Evolutionary conservation across 2,329 filamentous ascomycete species (phyloP).

Genomic region (Neonectria sp.): DNA sequence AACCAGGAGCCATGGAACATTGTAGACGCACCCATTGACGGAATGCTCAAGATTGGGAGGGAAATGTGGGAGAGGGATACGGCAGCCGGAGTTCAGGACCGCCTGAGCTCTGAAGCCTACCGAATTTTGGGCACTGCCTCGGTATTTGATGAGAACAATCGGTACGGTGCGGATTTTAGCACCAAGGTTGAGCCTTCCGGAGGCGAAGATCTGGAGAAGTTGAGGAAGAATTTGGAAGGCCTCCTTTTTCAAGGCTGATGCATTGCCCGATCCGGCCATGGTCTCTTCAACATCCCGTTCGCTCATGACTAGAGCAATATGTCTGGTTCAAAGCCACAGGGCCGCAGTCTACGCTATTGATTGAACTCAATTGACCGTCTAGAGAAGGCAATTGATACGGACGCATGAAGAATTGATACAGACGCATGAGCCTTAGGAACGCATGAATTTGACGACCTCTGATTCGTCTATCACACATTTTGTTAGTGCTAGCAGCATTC

Average conservation of each 20-base stretch:
- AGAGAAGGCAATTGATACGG: too few relatives aligned
- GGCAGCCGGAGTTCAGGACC: constrained; percentile 16
- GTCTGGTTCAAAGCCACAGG: too few relatives aligned
- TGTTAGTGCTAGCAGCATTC: too few relatives aligned
- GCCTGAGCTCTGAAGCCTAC: constrained; percentile 20
- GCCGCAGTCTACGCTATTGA: too few relatives aligned
- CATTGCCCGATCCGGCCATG: background rate
- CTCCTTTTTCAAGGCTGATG: background rate
- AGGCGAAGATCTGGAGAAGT: background rate
- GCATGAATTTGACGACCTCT: too few relatives aligned
- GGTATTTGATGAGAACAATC: constrained; percentile 23
- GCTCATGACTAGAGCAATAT: background rate
- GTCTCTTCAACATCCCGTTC: background rate
- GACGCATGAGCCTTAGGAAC: too few relatives aligned
- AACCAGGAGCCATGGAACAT: constrained; percentile 11
- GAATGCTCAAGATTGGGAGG: constrained; percentile 1
- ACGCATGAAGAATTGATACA: too few relatives aligned
- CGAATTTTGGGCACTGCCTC: constrained; percentile 22
- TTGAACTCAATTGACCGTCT: too few relatives aligned
- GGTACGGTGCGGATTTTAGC: constrained; percentile 23
- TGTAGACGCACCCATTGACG: constrained; percentile 8
- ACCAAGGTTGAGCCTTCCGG: constrained; percentile 14
- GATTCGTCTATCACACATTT: too few relatives aligned
- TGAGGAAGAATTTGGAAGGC: background rate
- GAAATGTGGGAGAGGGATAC: constrained; percentile 28